phyloP scores from a whole-genome alignment of 257 asterid species.

The Primulina tabacum region DNA sequence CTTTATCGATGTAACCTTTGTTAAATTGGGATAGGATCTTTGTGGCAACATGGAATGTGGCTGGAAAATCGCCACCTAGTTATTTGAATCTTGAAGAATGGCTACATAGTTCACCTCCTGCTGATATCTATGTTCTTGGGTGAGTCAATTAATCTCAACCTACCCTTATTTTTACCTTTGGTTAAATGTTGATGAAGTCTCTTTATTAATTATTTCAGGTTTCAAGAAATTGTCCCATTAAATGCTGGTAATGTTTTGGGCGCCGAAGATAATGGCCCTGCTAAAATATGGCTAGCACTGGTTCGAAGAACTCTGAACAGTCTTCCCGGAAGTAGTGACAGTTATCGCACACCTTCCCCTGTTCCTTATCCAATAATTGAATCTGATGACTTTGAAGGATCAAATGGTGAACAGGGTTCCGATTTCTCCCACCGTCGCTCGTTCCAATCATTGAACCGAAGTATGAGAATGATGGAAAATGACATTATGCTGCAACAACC shows the following conservation, averaged over 20 bases:
- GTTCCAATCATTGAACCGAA: conserved; percentile 67
- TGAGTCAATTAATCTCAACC: conserved; percentile 33
- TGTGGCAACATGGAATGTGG: conserved; percentile 99
- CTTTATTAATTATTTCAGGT: conserved; percentile 41
- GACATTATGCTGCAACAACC: conserved; percentile 56
- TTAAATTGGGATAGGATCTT: conserved; percentile 49
- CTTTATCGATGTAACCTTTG: neutral
- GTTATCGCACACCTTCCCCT: conserved; percentile 69
- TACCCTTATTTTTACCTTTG: neutral
- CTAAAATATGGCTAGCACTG: conserved; percentile 81
- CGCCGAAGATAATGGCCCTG: conserved; percentile 94
- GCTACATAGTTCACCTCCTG: conserved; percentile 96
- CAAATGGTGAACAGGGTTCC: conserved; percentile 42
- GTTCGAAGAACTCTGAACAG: conserved; percentile 68
- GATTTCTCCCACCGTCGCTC: conserved; percentile 69
- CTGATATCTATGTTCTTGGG: conserved; percentile 97
- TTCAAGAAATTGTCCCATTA: conserved; percentile 97
- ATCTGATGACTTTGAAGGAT: conserved; percentile 82
- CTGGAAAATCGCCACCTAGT: conserved; percentile 91
- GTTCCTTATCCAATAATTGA: conserved; percentile 79
- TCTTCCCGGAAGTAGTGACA: conserved; percentile 66
- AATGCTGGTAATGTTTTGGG: conserved; percentile 99
- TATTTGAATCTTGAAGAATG: conserved; percentile 83
- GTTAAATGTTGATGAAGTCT: neutral
- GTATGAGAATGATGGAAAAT: conserved; percentile 72